phyloP scores from a whole-genome alignment of 768 basidiomycete genomes.

The Boletus huronensis region DNA sequence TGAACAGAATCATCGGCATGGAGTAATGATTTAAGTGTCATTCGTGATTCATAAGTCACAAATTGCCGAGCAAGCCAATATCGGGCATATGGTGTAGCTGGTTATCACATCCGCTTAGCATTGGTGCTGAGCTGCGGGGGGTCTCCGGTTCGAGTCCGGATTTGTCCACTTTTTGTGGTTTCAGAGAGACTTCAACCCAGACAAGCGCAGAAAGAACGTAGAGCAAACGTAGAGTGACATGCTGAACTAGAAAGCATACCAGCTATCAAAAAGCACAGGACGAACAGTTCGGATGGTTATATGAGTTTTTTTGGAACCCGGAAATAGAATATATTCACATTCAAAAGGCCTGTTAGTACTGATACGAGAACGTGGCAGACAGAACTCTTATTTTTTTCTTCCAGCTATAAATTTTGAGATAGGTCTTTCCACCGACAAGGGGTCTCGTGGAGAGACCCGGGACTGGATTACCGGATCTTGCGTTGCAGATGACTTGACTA shows the following conservation, averaged over 20 bases:
- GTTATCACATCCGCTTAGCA: constrained; percentile 42
- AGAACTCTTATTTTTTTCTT: constrained; percentile 18
- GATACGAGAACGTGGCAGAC: neutral
- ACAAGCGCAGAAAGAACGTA: too few relatives aligned
- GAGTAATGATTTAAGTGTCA: neutral
- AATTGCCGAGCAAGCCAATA: neutral
- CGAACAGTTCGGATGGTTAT: neutral
- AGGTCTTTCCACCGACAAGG: constrained; percentile 10
- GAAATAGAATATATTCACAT: neutral
- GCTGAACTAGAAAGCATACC: neutral
- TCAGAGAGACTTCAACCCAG: neutral
- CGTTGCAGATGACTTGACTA: constrained; percentile 11
- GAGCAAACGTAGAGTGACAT: too few relatives aligned
- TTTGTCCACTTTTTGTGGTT: constrained; percentile 32
- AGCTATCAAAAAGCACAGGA: neutral
- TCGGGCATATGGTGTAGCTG: constrained; percentile 39
- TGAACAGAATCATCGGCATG: constrained; percentile 24
- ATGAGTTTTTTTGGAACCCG: neutral
- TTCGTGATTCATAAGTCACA: neutral
- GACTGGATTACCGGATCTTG: constrained; percentile 4
- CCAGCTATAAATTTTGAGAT: constrained; percentile 35
- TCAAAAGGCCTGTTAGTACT: neutral
- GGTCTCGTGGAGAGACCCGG: neutral
- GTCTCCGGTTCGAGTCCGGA: constrained; percentile 41
- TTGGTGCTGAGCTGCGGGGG: constrained; percentile 33